Evolutionary conservation across 306 rosid species (phyloP), one percentile per base, ranked within the genome.

Genomic region (Castanea mollissima): DNA sequence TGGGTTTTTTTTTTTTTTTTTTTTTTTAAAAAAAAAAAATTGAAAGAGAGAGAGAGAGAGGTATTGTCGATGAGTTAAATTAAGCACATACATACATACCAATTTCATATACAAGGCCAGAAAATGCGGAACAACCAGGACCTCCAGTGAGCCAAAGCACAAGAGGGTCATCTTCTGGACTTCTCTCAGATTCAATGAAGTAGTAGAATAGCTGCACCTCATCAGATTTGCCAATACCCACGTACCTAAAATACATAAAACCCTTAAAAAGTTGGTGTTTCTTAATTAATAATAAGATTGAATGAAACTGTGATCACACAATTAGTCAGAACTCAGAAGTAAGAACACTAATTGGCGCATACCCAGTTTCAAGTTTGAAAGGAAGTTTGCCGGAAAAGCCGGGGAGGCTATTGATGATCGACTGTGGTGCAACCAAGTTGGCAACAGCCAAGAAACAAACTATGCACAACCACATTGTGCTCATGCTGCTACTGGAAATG

Each of bases 361-460:
- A 65, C 71, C 71, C 51, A 8, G 71, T 32, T 65, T 65, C 51
- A 19, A 65, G 71, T 65, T 65, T 65, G 71, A 65, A 65, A 16
- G 71, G 71, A 65, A 65, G 71, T 0, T 65, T 1, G 5, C 71
- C 71, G 2, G 71, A 41, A 34, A 65, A 34, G 1, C 71, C 71
- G 0, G 71, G 71, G 3, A 65, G 71, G 5, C 25, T 65, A 11
- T 65, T 13, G 71, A 65, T 20, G 51, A 65, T 65, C 19, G 49
- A 15, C 71, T 34, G 51, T 5, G 71, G 9, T 5, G 19, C 11
- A 19, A 4, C 71, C 4, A 1, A 6, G 23, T 5, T 10, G 13
- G 21, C 19, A 15, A 8, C 5, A 5, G 4, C 44, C 6, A 19
- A 19, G 13, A 32, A 19, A 21, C 32, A 3, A 21, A 11, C 5